Conservation (phyloP, 805 yeast genomes). For the Candida nanaspora region DNA sequence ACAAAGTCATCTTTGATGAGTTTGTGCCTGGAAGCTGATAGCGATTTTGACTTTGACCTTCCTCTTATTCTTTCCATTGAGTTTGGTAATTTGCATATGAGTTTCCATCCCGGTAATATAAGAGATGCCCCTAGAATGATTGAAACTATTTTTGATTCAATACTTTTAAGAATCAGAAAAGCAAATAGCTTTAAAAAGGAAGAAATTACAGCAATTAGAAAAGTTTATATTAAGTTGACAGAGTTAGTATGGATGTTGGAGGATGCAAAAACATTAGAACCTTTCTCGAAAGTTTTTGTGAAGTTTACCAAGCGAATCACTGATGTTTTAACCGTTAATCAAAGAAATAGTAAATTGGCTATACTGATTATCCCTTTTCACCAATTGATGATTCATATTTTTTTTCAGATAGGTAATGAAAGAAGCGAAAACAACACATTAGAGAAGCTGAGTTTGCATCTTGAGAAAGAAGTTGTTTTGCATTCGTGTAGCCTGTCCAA, state of each 20-base stretch:
- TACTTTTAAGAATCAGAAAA: slow-evolving; percentile 4
- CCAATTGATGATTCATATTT: slow-evolving; percentile 11
- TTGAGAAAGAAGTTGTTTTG: slow-evolving; percentile 10
- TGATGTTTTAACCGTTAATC: not conserved
- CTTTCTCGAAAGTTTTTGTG: slow-evolving; percentile 11
- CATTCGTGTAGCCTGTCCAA: slow-evolving; percentile 13
- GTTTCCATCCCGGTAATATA: slow-evolving; percentile 7
- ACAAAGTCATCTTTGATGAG: not conserved
- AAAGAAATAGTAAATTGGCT: slow-evolving; percentile 3
- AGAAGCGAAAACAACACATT: slow-evolving; percentile 2
- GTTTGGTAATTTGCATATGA: slow-evolving; percentile 8
- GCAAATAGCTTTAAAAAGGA: not conserved
- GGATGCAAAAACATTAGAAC: slow-evolving; percentile 2
- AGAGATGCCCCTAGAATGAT: slow-evolving; percentile 5
- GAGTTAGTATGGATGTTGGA: slow-evolving; percentile 19
- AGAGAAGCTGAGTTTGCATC: slow-evolving; percentile 1
- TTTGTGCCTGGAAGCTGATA: not conserved
- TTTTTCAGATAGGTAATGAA: slow-evolving; percentile 9
- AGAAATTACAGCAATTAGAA: slow-evolving; percentile 11
- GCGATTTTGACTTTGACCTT: slow-evolving; percentile 11
- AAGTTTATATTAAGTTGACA: slow-evolving; percentile 15
- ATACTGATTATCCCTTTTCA: slow-evolving; percentile 14
- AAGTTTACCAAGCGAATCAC: slow-evolving; percentile 6
- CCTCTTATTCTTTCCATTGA: slow-evolving; percentile 10
- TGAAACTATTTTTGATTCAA: slow-evolving; percentile 5